A percentile compares a stretch with the other conserved stretches of the same genome.
phyloP scores from a whole-genome alignment of 768 basidiomycete species.

The Lyophyllum semitale region DNA sequence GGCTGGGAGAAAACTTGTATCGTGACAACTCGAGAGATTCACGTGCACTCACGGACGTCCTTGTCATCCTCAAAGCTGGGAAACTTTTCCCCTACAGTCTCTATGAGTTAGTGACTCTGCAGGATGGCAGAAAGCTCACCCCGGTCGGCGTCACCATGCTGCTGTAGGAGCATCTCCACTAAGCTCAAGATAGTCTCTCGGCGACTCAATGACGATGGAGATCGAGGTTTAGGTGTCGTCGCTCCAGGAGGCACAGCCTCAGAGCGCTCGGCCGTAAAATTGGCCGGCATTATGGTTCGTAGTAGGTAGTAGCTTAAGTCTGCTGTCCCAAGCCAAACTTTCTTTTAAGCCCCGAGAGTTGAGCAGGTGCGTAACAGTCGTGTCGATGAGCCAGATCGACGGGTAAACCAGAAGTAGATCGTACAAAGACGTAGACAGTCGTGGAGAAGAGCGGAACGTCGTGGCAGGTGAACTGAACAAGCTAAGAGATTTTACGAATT shows the following conservation, averaged over 20 bases:
- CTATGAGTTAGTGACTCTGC: not conserved
- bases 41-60: constrained; percentile 59
- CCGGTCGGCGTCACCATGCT: constrained; percentile 30
- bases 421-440: constrained; percentile 9
- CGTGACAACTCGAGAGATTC: not conserved
- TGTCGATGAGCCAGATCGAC: constrained; percentile 17
- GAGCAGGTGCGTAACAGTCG: constrained; percentile 17
- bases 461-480: constrained; percentile 3
- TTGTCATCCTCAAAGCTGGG: constrained; percentile 63
- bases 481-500: not conserved
- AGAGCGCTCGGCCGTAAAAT: constrained; percentile 17
- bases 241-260: constrained; percentile 20
- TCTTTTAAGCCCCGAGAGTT: constrained; percentile 5
- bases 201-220: constrained; percentile 32
- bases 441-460: constrained; percentile 4
- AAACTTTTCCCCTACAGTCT: constrained; percentile 31
- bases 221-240: constrained; percentile 26
- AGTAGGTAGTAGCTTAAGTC: not conserved
- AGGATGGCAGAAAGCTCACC: constrained; percentile 24
- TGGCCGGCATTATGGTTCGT: constrained; percentile 19
- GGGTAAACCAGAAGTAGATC: constrained; percentile 1
- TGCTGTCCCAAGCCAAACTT: not conserved
- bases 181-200: constrained; percentile 51
- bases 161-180: constrained; percentile 50
- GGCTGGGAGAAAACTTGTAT: constrained; percentile 33